Evolutionary conservation across 2,329 filamentous ascomycete species (phyloP).

Genomic region (Pseudogymnoascus sp.): DNA sequence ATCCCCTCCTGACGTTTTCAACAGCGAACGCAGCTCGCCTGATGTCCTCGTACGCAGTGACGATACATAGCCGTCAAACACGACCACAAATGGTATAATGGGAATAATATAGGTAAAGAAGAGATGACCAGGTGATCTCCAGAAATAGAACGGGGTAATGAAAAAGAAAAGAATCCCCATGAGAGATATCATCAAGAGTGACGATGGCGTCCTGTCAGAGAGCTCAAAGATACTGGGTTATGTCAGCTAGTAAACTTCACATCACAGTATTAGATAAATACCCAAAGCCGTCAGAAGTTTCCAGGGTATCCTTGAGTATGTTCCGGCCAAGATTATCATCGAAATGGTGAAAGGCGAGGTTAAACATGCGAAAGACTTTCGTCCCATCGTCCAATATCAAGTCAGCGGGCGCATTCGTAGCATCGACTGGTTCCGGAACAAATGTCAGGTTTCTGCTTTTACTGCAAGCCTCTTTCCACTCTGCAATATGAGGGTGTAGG

Average conservation of each 20-base stretch:
- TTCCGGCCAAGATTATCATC: slow-evolving; percentile 50
- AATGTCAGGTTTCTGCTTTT: slow-evolving; percentile 49
- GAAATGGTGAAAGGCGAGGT: slow-evolving; percentile 71
- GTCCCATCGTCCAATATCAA: slow-evolving; percentile 33
- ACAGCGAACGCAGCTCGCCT: slow-evolving; percentile 52
- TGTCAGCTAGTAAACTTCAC: background rate
- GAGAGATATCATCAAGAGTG: slow-evolving; percentile 44
- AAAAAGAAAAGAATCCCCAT: slow-evolving; percentile 45
- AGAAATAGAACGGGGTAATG: slow-evolving; percentile 42
- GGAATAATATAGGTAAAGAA: slow-evolving; percentile 60
- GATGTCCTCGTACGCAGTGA: slow-evolving; percentile 58
- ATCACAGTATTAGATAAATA: slow-evolving; percentile 17
- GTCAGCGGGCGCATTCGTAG: slow-evolving; percentile 47
- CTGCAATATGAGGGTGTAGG: slow-evolving; percentile 52
- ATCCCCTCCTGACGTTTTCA: slow-evolving; percentile 43
- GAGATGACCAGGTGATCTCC: slow-evolving; percentile 35
- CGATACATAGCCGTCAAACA: slow-evolving; percentile 61
- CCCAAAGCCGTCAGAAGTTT: slow-evolving; percentile 58
- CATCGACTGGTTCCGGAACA: slow-evolving; percentile 54
- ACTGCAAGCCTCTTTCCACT: slow-evolving; percentile 47
- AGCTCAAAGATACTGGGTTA: slow-evolving; percentile 55
- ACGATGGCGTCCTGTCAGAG: slow-evolving; percentile 53
- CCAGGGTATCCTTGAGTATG: slow-evolving; percentile 55
- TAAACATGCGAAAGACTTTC: slow-evolving; percentile 60
- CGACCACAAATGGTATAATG: slow-evolving; percentile 56